Base-by-base conservation (phyloP, 805 yeast genomes). In the Sugiyamaella qingdaonensis region DNA sequence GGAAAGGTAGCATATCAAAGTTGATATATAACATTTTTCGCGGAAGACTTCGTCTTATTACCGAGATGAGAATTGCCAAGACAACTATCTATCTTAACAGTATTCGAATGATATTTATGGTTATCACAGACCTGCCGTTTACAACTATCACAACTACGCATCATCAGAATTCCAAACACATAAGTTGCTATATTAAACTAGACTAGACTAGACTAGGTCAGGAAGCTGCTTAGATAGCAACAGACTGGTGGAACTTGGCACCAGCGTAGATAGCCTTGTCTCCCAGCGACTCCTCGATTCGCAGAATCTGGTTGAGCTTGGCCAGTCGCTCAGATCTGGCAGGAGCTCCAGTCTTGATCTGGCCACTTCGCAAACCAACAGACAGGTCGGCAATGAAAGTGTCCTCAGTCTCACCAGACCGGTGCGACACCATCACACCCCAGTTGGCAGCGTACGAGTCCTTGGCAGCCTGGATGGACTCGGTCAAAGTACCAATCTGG, bases 391-490 rank as follows among this genome's bases (percentile, higher is more conserved):
- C 98, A 76, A 92, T 92, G 81, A 88, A 85, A 69, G 95, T 86
- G 79, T 92, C 99, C 82, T 94, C 99, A 65, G 97, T 91, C 84
- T 92, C 99, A 81, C 99, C 99, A 68, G 97, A 91, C 85, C 99
- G 90, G 90, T 92, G 99, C 70, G 97, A 90, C 69, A 92, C 98
- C 98, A 92, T 92, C 73, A 91, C 97, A 83, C 97, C 98, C 99
- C 99, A 92, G 72, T 89, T 90, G 62, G 97, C 97, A 63, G 83
- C 85, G 79, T 83, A 92, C 56, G 97, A 88, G 77, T 88, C 95
- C 75, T 87, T 78, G 70, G 98, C 97, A 70, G 99, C 97, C 76
- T 89, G 82, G 78, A 92, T 90, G 62, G 98, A 89, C 84, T 92
- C 99, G 67, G 95, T 74, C 68, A 92, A 79, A 65, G 97, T 79